A percentile compares a stretch with the other conserved stretches of the same genome.
These are phyloP conservation scores for Cyberlindnera sargentensis DNA, from an alignment of 805 yeast species.

Conservation along the genomic window DNA sequence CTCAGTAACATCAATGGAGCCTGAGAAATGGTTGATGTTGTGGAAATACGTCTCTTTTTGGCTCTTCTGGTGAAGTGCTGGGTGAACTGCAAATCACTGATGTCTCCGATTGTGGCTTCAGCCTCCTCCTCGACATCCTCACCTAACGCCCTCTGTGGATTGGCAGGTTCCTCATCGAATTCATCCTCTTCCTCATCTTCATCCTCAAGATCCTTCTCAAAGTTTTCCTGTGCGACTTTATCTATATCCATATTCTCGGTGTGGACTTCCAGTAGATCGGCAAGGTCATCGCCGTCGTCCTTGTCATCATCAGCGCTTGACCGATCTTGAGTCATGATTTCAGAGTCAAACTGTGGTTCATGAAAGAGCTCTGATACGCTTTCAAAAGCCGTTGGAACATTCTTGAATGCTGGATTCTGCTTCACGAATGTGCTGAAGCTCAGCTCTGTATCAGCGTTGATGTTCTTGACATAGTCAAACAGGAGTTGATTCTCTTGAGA, in stretches of 20 bases:
- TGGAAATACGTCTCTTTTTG: not conserved
- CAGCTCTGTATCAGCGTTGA: slow-evolving; percentile 7
- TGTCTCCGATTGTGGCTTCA: slow-evolving; percentile 6
- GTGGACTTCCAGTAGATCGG: not conserved
- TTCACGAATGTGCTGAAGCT: slow-evolving; percentile 19
- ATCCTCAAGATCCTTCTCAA: slow-evolving; percentile 1
- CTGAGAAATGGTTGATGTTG: not conserved
- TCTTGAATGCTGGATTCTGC: slow-evolving; percentile 17
- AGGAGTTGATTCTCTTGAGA: slow-evolving; percentile 29
- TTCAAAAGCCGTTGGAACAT: slow-evolving; percentile 28
- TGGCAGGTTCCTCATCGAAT: not conserved
- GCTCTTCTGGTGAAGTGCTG: not conserved
- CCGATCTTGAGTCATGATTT: slow-evolving; percentile 3
- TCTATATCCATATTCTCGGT: not conserved
- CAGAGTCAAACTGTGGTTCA: slow-evolving; percentile 17
- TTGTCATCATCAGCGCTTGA: slow-evolving; percentile 6
- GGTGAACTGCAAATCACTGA: slow-evolving; percentile 1
- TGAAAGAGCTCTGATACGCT: slow-evolving; percentile 25
- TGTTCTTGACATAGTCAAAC: slow-evolving; percentile 25
- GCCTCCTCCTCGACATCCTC: not conserved
- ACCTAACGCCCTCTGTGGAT: not conserved
- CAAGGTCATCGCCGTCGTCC: not conserved
- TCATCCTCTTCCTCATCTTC: slow-evolving; percentile 1
- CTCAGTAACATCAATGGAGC: not conserved
- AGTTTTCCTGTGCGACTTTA: slow-evolving; percentile 4